Evolutionary conservation across 768 basidiomycete species (phyloP).

Genomic region (Tulasnella sp.): DNA sequence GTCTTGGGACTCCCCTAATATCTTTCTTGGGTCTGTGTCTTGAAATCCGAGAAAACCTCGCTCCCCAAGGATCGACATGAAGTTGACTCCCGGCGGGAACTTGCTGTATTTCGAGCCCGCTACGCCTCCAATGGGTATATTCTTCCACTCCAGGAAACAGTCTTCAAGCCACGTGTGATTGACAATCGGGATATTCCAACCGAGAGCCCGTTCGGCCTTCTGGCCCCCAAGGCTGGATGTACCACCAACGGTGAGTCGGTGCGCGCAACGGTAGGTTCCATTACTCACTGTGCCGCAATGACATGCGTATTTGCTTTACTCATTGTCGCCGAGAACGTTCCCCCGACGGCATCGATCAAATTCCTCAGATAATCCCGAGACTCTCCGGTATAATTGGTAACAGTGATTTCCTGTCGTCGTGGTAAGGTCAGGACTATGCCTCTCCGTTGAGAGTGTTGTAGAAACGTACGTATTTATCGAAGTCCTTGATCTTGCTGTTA

Average conservation of each 20-base stretch:
- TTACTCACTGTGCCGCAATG: constrained; percentile 74
- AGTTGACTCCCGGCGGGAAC: constrained; percentile 67
- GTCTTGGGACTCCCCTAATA: not conserved
- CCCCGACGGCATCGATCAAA: constrained; percentile 72
- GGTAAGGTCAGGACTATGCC: not conserved
- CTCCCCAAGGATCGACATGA: constrained; percentile 44
- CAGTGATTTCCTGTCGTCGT: constrained; percentile 59
- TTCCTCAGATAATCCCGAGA: constrained; percentile 84
- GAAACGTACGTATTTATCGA: constrained; percentile 55
- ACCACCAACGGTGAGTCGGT: constrained; percentile 22
- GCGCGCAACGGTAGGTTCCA: not conserved
- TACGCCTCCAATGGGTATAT: constrained; percentile 16
- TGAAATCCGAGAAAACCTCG: constrained; percentile 32
- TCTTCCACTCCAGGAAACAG: constrained; percentile 74
- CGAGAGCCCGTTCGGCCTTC: constrained; percentile 68
- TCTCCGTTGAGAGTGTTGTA: not conserved
- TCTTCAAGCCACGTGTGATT: constrained; percentile 93
- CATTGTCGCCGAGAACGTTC: constrained; percentile 78
- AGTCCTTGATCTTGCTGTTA: constrained; percentile 52
- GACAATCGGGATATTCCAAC: constrained; percentile 81
- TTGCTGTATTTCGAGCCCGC: constrained; percentile 46
- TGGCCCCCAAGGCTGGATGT: constrained; percentile 41
- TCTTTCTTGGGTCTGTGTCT: constrained; percentile 11
- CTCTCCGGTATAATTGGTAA: constrained; percentile 86
- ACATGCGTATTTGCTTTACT: constrained; percentile 70